Evolutionary conservation across 305 asterid species (phyloP), one percentile per base, ranked within the genome.

Genomic region (Solanum hybrid): DNA sequence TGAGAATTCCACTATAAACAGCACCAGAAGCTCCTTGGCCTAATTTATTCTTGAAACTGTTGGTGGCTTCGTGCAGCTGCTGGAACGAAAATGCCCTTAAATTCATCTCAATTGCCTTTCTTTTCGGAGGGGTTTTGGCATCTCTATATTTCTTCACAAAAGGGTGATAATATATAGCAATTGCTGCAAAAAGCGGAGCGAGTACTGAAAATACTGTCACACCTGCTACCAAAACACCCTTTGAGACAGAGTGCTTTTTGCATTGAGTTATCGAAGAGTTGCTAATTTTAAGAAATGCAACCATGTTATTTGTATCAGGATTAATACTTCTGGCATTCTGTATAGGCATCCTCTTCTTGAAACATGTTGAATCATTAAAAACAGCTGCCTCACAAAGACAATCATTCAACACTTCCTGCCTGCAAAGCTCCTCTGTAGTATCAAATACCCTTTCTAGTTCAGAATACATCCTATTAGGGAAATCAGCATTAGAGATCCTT

Each of bases 21-120:
- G 88, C 90, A 27, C 93, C 91, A 56, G 69, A 90, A 73, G 91
- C 91, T 3, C 94, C 93, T 5, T 56, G 76, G 36, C 93, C 93
- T n/a, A 75, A 75, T 31, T 90, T 89, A 19, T 89, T 90, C 37
- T 71, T 84, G 91, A 91, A 92, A 45, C 91, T 84, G 5, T 90
- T 66, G 3, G 94, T 92, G 6, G 94, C 93, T 78, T 88, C 90
- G n/a, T 78, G 64, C 73, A 92, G 89, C 87, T 92, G 92, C 14
- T 88, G 76, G 75, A 38, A 91, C 12, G 82, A 71, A 85, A 89
- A 91, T 78, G 38, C 91, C 89, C 13, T 90, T 90, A 92, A 88
- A 80, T 38, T 79, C 86, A 79, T 9, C 86, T 79, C 86, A 79
- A 79, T 24, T 24, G 86, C 7, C 64, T 79, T 79, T 38, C 86